Base-by-base conservation (phyloP, 2,329 filamentous ascomycete genomes). In the Venturia asperata region DNA sequence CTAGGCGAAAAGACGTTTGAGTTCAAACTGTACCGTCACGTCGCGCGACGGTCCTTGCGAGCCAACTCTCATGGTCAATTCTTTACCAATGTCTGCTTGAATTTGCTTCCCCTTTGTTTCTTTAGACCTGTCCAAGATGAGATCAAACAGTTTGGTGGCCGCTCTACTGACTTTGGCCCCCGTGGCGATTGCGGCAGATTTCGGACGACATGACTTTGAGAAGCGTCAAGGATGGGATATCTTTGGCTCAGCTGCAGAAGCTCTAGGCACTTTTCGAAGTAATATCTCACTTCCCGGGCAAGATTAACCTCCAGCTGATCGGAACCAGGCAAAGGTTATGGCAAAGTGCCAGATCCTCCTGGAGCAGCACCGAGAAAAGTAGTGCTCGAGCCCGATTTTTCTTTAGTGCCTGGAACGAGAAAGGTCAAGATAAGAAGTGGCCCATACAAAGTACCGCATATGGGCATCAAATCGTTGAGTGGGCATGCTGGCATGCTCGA, bases 361-460 rank as follows among this genome's bases (percentile, higher is more conserved):
- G 63, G 63, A 37, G 63, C 63, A 27, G 63, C 63, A 17, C 49
- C 63, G 5, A 47, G 63, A 15, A 43, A 19, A 21, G 7, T 41
- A 10, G 52, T 21, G 13, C 24, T 64, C 2, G 52, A 56, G 15
- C 37, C 63, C n/a, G 47, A 56, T 30, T 39, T 63, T 10, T 4
- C 27, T 4, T 5, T n/a, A 34, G 30, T 64, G 5, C 63, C 63
- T 21, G 63, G 63, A 47, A 39, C 52, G 19, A 49, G 39, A 34
- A 39, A 30, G 30, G 24, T 66, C 62, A 66, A 66, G 45, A 42
- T 66, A 24, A 63, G 64, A 24, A 47, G 34, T 24, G 64, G 64
- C 30, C 64, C 64, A 15, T 66, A 66, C 30, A 66, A 56, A 5
- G 60, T 64, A 10, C 41, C 61, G 3, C 65, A 65, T 41, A 66